Evolutionary conservation across 192 early-diverging fungal genomes (phyloP).

Genomic region (Coemansia sp.): DNA sequence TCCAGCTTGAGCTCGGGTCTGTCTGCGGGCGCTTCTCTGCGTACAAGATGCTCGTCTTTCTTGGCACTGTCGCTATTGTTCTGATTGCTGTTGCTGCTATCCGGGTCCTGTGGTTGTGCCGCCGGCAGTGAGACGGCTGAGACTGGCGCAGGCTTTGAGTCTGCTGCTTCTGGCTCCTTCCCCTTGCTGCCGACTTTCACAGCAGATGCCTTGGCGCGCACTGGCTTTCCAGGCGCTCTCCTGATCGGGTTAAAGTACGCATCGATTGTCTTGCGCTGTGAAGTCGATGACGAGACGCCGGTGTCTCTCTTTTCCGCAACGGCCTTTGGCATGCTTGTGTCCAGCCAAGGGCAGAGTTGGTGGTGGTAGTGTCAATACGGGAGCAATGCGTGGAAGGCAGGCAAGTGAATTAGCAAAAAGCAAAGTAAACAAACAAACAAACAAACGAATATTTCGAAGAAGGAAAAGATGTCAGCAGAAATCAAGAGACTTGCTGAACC

Average conservation of each 20-base stretch:
- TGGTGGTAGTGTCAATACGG: too few relatives aligned
- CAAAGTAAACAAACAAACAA: not conserved
- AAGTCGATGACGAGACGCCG: not conserved
- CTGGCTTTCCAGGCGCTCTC: not conserved
- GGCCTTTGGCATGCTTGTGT: not conserved
- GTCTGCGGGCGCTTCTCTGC: not conserved
- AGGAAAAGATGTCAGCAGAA: not conserved
- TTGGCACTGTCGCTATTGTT: not conserved
- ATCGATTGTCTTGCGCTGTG: slow-evolving; percentile 48
- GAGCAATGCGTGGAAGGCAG: too few relatives aligned
- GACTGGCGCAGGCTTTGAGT: too few relatives aligned
- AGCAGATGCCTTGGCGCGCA: not conserved
- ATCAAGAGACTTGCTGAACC: too few relatives aligned
- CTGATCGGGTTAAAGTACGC: slow-evolving; percentile 30
- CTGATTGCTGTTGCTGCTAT: not conserved
- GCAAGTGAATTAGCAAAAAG: not conserved
- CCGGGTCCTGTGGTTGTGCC: not conserved
- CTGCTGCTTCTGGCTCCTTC: not conserved
- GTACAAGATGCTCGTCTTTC: not conserved
- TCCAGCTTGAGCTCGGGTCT: slow-evolving; percentile 40
- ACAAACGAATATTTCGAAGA: not conserved
- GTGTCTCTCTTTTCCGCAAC: not conserved
- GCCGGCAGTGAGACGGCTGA: too few relatives aligned
- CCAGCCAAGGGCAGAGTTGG: not conserved
- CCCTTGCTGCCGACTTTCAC: not conserved